Base-by-base conservation (phyloP, 805 yeast species). In the Metschnikowia santaceciliae region DNA sequence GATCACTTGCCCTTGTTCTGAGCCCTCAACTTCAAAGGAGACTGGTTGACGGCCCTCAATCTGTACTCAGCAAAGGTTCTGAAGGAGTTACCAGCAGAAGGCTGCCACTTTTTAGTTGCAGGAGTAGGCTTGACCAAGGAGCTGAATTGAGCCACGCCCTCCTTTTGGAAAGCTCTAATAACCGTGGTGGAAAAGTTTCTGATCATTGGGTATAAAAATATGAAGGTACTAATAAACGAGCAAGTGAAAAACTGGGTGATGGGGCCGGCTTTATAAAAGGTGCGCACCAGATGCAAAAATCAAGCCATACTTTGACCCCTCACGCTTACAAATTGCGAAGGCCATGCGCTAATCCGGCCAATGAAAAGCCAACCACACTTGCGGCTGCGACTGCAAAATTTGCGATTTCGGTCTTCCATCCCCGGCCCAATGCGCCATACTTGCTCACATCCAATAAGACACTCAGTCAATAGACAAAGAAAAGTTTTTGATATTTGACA, bases 11-110 rank as follows among this genome's bases (percentile, higher is more conserved):
- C 23, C 47, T 44, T 44, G 47, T 22, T 44, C 17, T 36, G 33
- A 36, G 53, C 49, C 51, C 65, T 65, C 48, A 66, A 47, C 22
- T 64, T 65, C 64, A 74, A 71, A 14, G 78, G 78, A 41, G 71
- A 63, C 52, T 72, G 76, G 63, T 73, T 67, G 41, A 66, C 65
- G 7, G 63, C 75, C 52, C 68, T 67, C 60, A 74, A 69, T 55
- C 78, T 64, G 64, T 74, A 74, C 56, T 74, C 77, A 38, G 76
- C 76, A 60, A 74, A 74, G 3, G 74, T 65, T 51, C 75, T 64
- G 61, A 70, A 73, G 19, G 75, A 64, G 60, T 71, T 64, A 36
- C 75, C 75, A 44, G 64, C 54, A 17, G 69, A 67, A 17, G 75
- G 75, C 47, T 61, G 61, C 74, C 75, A 71, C 60, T 68, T 70